A percentile compares a stretch with the other conserved stretches of the same genome.
phyloP scores from a whole-genome alignment of 2,329 filamentous ascomycete species.

The Ceratocystiopsis brevicomis region DNA sequence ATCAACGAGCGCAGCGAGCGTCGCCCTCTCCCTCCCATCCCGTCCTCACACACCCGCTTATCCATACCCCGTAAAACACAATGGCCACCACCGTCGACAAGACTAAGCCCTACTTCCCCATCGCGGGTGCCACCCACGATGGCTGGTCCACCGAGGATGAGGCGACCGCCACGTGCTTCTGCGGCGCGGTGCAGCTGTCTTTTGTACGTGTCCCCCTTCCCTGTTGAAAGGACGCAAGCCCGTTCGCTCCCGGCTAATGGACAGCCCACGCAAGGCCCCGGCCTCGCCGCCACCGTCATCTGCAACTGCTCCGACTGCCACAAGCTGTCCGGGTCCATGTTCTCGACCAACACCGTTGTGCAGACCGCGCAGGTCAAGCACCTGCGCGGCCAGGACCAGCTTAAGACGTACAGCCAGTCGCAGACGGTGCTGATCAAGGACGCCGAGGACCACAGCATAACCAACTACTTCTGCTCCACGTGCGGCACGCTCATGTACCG shows the following conservation, averaged over 20 bases:
- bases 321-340: constrained; percentile 44
- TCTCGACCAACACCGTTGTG: constrained; percentile 38
- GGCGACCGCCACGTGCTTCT: constrained; percentile 40
- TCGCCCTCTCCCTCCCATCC: too few species aligned
- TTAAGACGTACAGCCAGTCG: constrained; percentile 26
- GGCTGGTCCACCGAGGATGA: constrained; percentile 20
- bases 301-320: constrained; percentile 44
- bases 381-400: constrained; percentile 30
- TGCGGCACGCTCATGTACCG: constrained; percentile 38
- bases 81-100: constrained; percentile 2
- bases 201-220: constrained; percentile 15
- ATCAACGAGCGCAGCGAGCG: too few species aligned
- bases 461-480: constrained; percentile 39
- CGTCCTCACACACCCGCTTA: too few species aligned
- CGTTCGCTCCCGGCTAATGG: too few species aligned
- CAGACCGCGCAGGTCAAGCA: constrained; percentile 24
- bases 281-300: constrained; percentile 30
- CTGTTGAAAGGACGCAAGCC: too few species aligned
- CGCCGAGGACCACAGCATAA: constrained; percentile 30
- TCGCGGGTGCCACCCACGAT: constrained; percentile 16
- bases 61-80: too few species aligned
- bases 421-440: constrained; percentile 20
- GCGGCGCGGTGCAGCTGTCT: constrained; percentile 33
- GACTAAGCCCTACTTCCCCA: constrained; percentile 19
- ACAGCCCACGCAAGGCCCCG: constrained; percentile 26